These are phyloP conservation scores for Boechera stricta DNA, from an alignment of 345 rosid species.

Conservation along the genomic window DNA sequence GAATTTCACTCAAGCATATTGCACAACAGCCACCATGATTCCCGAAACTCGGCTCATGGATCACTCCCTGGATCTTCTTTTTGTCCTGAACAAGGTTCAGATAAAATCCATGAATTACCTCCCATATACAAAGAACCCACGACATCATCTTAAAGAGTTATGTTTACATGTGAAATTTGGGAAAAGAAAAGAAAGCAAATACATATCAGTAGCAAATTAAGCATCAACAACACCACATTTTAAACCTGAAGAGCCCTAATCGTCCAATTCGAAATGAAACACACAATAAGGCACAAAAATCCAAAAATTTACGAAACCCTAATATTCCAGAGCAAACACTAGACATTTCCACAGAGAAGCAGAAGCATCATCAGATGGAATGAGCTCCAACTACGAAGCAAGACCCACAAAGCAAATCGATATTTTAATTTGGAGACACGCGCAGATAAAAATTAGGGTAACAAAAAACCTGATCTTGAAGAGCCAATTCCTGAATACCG, in stretches of 20 bases:
- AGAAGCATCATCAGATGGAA: constrained; percentile 11
- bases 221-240: not conserved
- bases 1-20: constrained; percentile 77
- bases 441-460: constrained; percentile 4
- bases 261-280: not conserved
- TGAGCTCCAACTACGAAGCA: constrained; percentile 14
- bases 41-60: constrained; percentile 53
- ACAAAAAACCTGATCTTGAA: constrained; percentile 43
- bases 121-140: not conserved
- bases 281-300: not conserved
- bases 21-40: constrained; percentile 79
- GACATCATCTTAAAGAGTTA: not conserved
- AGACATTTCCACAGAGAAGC: constrained; percentile 12
- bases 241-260: constrained; percentile 1
- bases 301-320: constrained; percentile 21
- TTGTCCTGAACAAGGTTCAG: constrained; percentile 50
- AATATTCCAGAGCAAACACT: not conserved
- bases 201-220: constrained; percentile 1
- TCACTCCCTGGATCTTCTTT: constrained; percentile 45
- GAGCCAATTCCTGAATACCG: constrained; percentile 35
- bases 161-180: not conserved
- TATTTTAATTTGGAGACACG: no score
- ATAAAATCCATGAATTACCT: not conserved
- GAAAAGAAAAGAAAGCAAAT: not conserved
- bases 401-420: constrained; percentile 1